phyloP scores from a whole-genome alignment of 352 stramenopile genomes.

The Phytopythium boreale region DNA sequence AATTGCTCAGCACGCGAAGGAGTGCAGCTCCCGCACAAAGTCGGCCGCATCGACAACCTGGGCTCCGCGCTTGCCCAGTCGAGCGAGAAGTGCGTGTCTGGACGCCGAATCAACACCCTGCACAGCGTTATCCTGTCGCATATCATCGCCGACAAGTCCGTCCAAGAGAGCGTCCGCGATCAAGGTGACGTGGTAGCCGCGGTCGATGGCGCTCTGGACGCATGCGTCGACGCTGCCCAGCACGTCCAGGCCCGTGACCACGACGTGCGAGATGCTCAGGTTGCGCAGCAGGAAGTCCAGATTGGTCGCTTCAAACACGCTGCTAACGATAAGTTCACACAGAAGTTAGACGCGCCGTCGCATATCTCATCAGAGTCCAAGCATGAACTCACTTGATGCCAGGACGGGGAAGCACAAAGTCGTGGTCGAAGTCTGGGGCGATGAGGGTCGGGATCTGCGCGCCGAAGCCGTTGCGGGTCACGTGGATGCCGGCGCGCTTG shows the following conservation, averaged over 20 bases:
- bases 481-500: slow-evolving; percentile 83
- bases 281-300: slow-evolving; percentile 89
- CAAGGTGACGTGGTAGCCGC: slow-evolving; percentile 86
- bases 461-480: slow-evolving; percentile 64
- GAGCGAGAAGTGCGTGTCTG: slow-evolving; percentile 17
- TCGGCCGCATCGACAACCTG: slow-evolving; percentile 24
- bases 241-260: slow-evolving; percentile 82
- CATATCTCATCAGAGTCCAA: neutral
- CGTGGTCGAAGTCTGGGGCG: slow-evolving; percentile 40
- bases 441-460: slow-evolving; percentile 60
- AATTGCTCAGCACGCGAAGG: slow-evolving; percentile 22
- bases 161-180: slow-evolving; percentile 69
- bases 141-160: neutral
- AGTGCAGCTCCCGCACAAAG: slow-evolving; percentile 36
- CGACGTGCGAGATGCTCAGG: slow-evolving; percentile 80
- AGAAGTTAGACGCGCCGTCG: neutral
- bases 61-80: slow-evolving; percentile 21
- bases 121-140: neutral
- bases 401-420: slow-evolving; percentile 85
- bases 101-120: neutral
- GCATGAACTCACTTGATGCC: slow-evolving; percentile 56
- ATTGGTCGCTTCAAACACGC: slow-evolving; percentile 87
- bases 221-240: slow-evolving; percentile 78
- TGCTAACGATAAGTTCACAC: slow-evolving; percentile 18
- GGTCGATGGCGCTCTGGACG: slow-evolving; percentile 82